Base-by-base conservation (phyloP, 2,329 filamentous ascomycete genomes). In the Fusarium decemcellulare region DNA sequence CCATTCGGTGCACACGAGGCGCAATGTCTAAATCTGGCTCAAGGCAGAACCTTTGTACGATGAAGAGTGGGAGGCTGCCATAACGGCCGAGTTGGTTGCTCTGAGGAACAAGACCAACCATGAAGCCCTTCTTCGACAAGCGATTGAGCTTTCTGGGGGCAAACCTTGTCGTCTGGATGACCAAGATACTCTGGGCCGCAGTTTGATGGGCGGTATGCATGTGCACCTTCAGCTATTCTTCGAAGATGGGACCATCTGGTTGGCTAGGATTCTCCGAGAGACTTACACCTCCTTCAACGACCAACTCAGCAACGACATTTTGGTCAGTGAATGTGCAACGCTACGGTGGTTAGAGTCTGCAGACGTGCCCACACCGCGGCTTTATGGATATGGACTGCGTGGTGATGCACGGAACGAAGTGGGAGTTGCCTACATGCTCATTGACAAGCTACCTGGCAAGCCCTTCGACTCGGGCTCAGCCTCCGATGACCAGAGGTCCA, bases 361-460 rank as follows among this genome's bases (percentile, higher is more conserved):
- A 36, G 50, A 71, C 61, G 27, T 75, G 10, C 73, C 68, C 23
- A 63, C 72, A 9, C 73, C 68, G 15, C 62, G 61, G 36, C 67
- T 76, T 40, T 61, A 75, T 57, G 67, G 57, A 1, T 70, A 71
- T 46, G 73, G 73, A 14, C 60, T 75, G 7, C 70, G 70, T 16
- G 40, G 52, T 10, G 67, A 72, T 66, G 57, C 59, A 10, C 34
- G 47, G 10, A 74, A 75, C 44, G 54, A 68, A 43, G 70, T 74
- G 11, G 73, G 70, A n/a, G 72, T 72, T 37, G 73, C 73, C 16
- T 76, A 70, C 37, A 74, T 74, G 67, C 57, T 75, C 18, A 73
- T 76, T 46, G 73, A 74, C 42, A 71, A 66, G 43, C 48, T 76
- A 53, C 67, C 73, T 15, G 70, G 74, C 16, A 62, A 29, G 29